Evolutionary conservation across 257 asterid species (phyloP), one percentile per base, ranked within the genome.

Genomic region (Fraxinus pennsylvanica): DNA sequence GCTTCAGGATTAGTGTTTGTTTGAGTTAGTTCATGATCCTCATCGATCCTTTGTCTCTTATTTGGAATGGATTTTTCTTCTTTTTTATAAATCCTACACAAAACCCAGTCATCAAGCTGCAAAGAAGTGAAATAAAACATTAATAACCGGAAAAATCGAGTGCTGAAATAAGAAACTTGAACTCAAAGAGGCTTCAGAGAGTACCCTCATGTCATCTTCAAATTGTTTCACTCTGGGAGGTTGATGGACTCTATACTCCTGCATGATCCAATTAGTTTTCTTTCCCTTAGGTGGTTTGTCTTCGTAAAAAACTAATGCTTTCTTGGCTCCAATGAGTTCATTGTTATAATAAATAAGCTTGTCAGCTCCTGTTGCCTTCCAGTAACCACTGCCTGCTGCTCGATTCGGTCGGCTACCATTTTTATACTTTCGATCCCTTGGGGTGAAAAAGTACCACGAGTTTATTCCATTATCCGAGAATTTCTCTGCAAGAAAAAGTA

Each of bases 21-120:
- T 10, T 25, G 68, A 63, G 5, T 1, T 5, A n/a, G 30, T 7
- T 22, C 30, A 21, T 59, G 32, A 21, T 25, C 29, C 30, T 7
- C 36, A 3, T 0, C 0, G 19, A 22, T 9, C 69, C 0, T 63
- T 12, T 27, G 35, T 12, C 69, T 17, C 17, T 27, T 63, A 63
- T 54, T n/a, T 4, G 9, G 30, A 30, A 1, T 17, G 6, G 71
- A 33, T 19, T 61, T 78, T 6, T 71, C 78, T 43, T n/a, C 41
- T 50, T 79, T 82, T 43, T 79, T 79, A 9, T 78, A 74, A 22
- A 82, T 71, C 63, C 75, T 65, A 15, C 86, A 82, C 21, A 82
- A 63, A 47, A 82, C 80, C 74, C 80, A 82, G 66, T 82, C 83
- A n/a, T 82, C 86, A 9, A 82, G 43, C 86, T 82, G 65, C 84